Conservation (phyloP, 441 rosid genomes). For the Melastoma candidum region DNA sequence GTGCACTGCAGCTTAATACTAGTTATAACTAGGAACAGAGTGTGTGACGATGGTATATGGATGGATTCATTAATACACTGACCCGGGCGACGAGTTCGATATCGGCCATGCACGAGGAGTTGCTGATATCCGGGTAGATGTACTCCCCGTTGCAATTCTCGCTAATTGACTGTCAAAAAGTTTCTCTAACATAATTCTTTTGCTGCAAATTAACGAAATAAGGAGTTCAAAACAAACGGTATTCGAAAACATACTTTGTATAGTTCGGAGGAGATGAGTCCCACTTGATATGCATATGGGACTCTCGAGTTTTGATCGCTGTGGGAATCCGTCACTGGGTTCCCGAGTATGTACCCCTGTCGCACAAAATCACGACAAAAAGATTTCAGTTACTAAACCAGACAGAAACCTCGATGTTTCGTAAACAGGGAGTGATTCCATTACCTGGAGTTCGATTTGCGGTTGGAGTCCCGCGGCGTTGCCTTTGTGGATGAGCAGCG, state of each 20-base stretch:
- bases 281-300: conserved; percentile 17
- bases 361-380: no score
- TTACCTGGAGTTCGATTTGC: conserved; percentile 14
- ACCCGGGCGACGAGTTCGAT: conserved; percentile 19
- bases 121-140: conserved; percentile 11
- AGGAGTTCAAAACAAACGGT: not conserved
- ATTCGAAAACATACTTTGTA: conserved; percentile 14
- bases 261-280: conserved; percentile 27
- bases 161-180: conserved; percentile 10
- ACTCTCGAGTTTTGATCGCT: conserved; percentile 20
- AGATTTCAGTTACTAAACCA: not conserved
- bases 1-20: conserved; percentile 8
- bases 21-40: no score
- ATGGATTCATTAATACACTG: not conserved
- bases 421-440: not conserved
- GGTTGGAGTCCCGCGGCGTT: conserved; percentile 11
- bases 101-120: conserved; percentile 14
- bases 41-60: no score
- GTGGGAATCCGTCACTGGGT: conserved; percentile 16
- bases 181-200: not conserved
- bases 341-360: conserved; percentile 25
- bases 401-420: no score
- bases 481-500: conserved; percentile 17
- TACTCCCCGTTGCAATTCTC: conserved; percentile 21
- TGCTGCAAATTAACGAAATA: not conserved